Percentiles rank a stretch among this genome's conserved stretches.
Conservation (phyloP, 192 early-diverging fungal genomes). For the Backusella tarrabulga region DNA sequence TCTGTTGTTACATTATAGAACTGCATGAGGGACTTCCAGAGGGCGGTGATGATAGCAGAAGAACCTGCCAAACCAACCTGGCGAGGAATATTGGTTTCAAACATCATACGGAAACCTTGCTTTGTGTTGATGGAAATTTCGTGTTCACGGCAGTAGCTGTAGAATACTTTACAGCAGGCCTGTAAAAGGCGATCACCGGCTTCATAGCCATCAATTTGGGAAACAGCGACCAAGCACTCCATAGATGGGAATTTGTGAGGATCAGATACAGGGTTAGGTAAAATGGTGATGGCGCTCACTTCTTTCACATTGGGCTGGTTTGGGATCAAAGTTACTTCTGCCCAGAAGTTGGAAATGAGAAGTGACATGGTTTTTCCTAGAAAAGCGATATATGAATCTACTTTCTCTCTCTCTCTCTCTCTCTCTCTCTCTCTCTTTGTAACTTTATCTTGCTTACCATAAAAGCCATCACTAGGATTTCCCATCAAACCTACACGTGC, state of each 20-base stretch:
- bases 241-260: conserved; percentile 37
- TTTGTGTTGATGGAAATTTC: conserved; percentile 30
- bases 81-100: conserved; percentile 64
- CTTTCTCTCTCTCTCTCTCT: not conserved
- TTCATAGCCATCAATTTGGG: conserved; percentile 52
- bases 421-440: not conserved
- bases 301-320: conserved; percentile 33
- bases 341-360: conserved; percentile 61
- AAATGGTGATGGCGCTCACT: conserved; percentile 43
- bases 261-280: conserved; percentile 36
- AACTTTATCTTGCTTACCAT: conserved; percentile 30
- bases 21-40: conserved; percentile 46
- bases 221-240: conserved; percentile 24
- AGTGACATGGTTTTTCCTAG: conserved; percentile 56
- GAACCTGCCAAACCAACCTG: conserved; percentile 50
- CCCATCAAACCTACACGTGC: conserved; percentile 65
- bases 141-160: conserved; percentile 32
- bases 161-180: conserved; percentile 57
- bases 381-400: not conserved
- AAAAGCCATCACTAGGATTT: conserved; percentile 67
- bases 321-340: conserved; percentile 48
- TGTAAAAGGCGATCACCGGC: conserved; percentile 47
- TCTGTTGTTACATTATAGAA: conserved; percentile 34
- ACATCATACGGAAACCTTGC: conserved; percentile 50
- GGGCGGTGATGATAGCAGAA: conserved; percentile 58